Evolutionary conservation across 2,329 filamentous ascomycete genomes (phyloP), one percentile per base, ranked within the genome.

Genomic region (Calycina herbarum): DNA sequence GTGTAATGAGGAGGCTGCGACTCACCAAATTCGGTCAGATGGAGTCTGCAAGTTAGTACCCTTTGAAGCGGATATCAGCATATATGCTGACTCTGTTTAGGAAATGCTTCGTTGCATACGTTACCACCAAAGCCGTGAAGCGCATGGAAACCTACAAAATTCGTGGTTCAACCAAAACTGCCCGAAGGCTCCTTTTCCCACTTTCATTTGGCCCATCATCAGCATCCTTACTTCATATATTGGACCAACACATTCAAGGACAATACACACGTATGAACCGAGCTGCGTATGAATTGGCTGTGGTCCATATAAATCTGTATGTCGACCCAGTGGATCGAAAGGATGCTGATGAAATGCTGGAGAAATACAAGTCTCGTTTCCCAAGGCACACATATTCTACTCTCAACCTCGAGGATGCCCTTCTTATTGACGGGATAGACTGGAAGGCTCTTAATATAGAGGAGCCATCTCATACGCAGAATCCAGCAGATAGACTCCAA

Each of bases 141-240:
- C 91, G 93, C 59, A 86, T 91, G 80, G 87, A 89, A 71, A 82
- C 82, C 51, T 91, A 89, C 74, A 82, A 85, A 57, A 82, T 87
- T 45, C 79, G 79, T 45, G 76, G 68, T 33, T 72, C 73, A 48
- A 69, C 67, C 63, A 69, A 74, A 63, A 65, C 76, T 73, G 67
- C 75, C 73, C 69, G 73, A 70, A 79, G 75, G 74, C 85, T 97
- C 59, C 80, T 97, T 20, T 80, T 97, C 24, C 92, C 93, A 5
- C 80, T 97, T 1, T 97, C 94, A 0, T 89, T 93, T 73, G 94
- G 95, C 0, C 81, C 90, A 1, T 95, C 91, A 1, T 98, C 94
- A 0, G 83, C 90, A 15, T 86, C 88, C 15, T 81, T 99, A 56
- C 82, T 96, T 35, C 86, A 94, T 72, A 83, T 96, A 27, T 81